Base-by-base conservation (phyloP, 2,329 filamentous ascomycete species). In the Camillea tinctor region DNA sequence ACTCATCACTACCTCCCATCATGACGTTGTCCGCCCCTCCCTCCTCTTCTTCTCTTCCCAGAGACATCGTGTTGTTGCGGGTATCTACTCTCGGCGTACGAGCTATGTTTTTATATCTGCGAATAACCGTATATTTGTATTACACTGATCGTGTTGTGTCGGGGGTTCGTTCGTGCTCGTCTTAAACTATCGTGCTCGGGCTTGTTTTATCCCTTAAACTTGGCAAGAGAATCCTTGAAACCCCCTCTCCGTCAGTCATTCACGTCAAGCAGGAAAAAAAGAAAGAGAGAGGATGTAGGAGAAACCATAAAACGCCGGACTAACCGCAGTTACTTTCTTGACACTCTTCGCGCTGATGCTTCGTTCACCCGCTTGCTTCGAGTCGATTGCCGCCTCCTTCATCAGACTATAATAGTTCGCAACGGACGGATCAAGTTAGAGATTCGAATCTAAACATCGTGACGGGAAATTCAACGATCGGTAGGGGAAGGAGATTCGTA, bases 351-450 rank as follows among this genome's bases (percentile, higher is more conserved):
- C 88, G n/a, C 88, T 89, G 59, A 96, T 81, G 4, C 84, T 84
- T 67, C 86, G 85, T 72, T 95, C 91, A 21, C 90, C 89, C 13
- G 85, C 81, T 72, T 88, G 86, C 70, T 91, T 92, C 54, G 90
- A 87, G 69, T 88, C 85, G 63, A 94, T 94, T 1, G 85, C 83
- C 0, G 92, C 89, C 77, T 95, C 92, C 66, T 90, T 92, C 74
- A 96, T 84, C 56, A 96, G 80, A 50, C 91, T 93, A 67, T 53
- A n/a, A 17, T 11, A 5, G 5, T 30, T 7, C 26, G 13, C 26
- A 11, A 30, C 26, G 7, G 26, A 30, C 26, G 7, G 26, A 30
- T 19, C 56, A 26, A 4, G 48, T 67, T 58, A 66, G 60, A 17
- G 30, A 50, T 50, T 17, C 8, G 4, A 13, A 22, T 50, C 21